Evolutionary conservation across 257 asterid genomes (phyloP).

Genomic region (Nicotiana undulata): DNA sequence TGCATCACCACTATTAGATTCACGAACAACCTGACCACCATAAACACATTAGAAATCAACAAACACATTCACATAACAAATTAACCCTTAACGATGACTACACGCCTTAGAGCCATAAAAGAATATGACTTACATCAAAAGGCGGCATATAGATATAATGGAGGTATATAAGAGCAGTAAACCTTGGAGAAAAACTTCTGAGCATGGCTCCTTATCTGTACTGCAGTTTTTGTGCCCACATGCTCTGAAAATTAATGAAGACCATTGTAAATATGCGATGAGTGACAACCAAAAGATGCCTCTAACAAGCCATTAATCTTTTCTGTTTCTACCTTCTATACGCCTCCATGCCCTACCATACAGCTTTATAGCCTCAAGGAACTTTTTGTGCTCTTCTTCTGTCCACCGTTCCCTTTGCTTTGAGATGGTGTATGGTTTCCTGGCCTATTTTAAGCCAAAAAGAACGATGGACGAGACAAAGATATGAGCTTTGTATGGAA

Average conservation of each 20-base stretch:
- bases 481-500: not conserved
- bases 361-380: constrained; percentile 79
- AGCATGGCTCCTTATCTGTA: constrained; percentile 95
- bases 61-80: not conserved
- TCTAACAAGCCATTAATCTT: not conserved
- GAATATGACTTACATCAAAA: constrained; percentile 42
- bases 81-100: not conserved
- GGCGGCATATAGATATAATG: constrained; percentile 37
- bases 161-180: constrained; percentile 44
- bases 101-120: constrained; percentile 46
- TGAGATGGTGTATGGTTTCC: constrained; percentile 83
- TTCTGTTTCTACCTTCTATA: constrained; percentile 58
- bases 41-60: constrained; percentile 10
- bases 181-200: constrained; percentile 97
- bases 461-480: not conserved
- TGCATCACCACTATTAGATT: constrained; percentile 40
- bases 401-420: constrained; percentile 97
- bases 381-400: constrained; percentile 76
- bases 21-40: constrained; percentile 62
- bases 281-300: not conserved
- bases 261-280: constrained; percentile 6
- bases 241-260: constrained; percentile 42
- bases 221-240: constrained; percentile 90
- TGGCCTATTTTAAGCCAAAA: constrained; percentile 32
- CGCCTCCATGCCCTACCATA: constrained; percentile 93